Evolutionary conservation across 495 filamentous ascomycete genomes (phyloP).

Genomic region (Wilcoxina mikolae): DNA sequence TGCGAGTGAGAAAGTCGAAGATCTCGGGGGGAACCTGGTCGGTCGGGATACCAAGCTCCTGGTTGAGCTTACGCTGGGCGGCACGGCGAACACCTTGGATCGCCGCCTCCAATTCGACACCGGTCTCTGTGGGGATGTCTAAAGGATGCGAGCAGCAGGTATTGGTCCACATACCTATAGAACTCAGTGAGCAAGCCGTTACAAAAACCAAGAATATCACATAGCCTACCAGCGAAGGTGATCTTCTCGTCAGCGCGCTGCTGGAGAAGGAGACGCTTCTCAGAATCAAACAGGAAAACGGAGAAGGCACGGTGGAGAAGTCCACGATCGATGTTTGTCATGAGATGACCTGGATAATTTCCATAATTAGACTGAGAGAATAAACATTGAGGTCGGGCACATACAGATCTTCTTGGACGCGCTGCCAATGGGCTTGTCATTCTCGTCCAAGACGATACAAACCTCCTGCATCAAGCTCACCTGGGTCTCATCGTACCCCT

Average conservation of each 20-base stretch:
- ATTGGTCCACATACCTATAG: constrained; percentile 91
- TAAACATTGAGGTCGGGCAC: background rate
- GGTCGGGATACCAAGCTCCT: constrained; percentile 84
- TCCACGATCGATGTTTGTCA: constrained; percentile 92
- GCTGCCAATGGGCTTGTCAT: constrained; percentile 87
- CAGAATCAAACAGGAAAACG: constrained; percentile 85
- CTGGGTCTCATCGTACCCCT: constrained; percentile 93
- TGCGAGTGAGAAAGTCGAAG: constrained; percentile 87
- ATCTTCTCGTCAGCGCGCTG: constrained; percentile 96
- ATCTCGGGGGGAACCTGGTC: constrained; percentile 82
- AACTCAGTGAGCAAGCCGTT: background rate
- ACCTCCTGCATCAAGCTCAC: constrained; percentile 98
- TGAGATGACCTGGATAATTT: constrained; percentile 62
- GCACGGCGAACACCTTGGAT: constrained; percentile 76
- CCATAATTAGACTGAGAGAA: background rate
- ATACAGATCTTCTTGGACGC: constrained; percentile 95
- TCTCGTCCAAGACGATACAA: constrained; percentile 86
- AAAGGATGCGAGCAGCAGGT: constrained; percentile 98
- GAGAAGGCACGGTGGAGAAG: constrained; percentile 96
- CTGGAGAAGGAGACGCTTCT: constrained; percentile 79
- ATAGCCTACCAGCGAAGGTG: constrained; percentile 65
- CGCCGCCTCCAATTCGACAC: constrained; percentile 63
- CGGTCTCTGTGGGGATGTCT: constrained; percentile 80
- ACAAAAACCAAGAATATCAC: constrained; percentile 2
- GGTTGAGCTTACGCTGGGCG: constrained; percentile 79